Evolutionary conservation across 495 filamentous ascomycete species (phyloP).

Genomic region (Letharia columbiana): DNA sequence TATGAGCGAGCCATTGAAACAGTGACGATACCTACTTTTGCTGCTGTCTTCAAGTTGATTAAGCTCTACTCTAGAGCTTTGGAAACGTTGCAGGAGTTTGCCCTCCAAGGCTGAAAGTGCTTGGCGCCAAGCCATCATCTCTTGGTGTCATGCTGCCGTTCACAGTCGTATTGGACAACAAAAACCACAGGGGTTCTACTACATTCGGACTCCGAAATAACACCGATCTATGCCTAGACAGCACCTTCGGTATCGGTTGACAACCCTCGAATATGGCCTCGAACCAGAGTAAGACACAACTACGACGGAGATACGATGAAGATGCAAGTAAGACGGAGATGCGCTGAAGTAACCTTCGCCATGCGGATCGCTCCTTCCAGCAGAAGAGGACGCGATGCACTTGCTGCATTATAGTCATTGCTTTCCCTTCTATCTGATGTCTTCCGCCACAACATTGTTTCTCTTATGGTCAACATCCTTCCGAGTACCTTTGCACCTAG

Average conservation of each 20-base stretch:
- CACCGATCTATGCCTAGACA: background rate
- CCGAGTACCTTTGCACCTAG: background rate
- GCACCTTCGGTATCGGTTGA: background rate
- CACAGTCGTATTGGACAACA: too few relatives aligned
- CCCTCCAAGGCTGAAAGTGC: constrained; percentile 6
- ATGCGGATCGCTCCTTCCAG: background rate
- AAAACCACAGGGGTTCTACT: background rate
- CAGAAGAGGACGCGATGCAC: background rate
- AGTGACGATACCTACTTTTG: background rate
- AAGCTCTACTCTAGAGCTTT: background rate
- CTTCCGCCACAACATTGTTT: background rate
- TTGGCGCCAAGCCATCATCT: constrained; percentile 5
- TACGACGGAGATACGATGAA: background rate
- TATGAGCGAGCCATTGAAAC: constrained; percentile 7
- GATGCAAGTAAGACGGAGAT: background rate
- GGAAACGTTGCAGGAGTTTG: constrained; percentile 15
- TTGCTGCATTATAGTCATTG: background rate
- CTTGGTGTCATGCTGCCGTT: background rate
- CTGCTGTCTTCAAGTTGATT: background rate
- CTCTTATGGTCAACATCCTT: constrained; percentile 5
- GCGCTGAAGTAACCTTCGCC: background rate
- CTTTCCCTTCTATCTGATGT: background rate
- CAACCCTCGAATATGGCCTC: background rate
- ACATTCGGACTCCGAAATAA: background rate
- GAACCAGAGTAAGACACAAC: background rate